Conservation (phyloP, 129 eudicot species). For the Solidago caesia region DNA sequence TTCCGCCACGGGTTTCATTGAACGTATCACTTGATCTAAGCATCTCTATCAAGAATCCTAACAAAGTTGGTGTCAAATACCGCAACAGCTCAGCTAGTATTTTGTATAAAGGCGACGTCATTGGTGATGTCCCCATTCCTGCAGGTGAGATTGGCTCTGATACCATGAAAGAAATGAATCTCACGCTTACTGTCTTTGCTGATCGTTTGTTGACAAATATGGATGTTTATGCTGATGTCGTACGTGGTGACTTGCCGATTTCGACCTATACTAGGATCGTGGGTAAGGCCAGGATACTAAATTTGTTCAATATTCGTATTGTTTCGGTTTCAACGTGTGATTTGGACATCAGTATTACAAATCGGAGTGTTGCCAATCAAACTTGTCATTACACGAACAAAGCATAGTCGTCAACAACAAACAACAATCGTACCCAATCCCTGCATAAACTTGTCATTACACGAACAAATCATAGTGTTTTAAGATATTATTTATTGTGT, state of each 20-base stretch:
- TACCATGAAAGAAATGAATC: conserved; percentile 41
- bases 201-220: conserved; percentile 61
- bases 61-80: conserved; percentile 58
- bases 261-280: conserved; percentile 47
- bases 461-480: conserved; percentile 34
- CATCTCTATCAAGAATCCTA: conserved; percentile 64
- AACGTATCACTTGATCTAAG: conserved; percentile 50
- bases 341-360: conserved; percentile 34
- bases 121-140: conserved; percentile 71
- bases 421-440: neutral
- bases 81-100: conserved; percentile 41
- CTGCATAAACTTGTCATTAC: conserved; percentile 43
- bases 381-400: conserved; percentile 55
- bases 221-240: conserved; percentile 39
- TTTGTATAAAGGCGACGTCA: conserved; percentile 41
- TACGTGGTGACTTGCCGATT: conserved; percentile 50
- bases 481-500: no score
- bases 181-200: conserved; percentile 66
- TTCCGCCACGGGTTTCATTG: conserved; percentile 39
- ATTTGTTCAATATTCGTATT: conserved; percentile 49
- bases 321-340: conserved; percentile 60
- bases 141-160: conserved; percentile 62
- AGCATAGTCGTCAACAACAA: conserved; percentile 8
- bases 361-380: conserved; percentile 35
- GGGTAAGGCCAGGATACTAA: conserved; percentile 54